Percentiles rank a stretch among this genome's conserved stretches.
Evolutionary conservation across 106 monocot genomes (phyloP).

Genomic region (Xerophyta viscosa): DNA sequence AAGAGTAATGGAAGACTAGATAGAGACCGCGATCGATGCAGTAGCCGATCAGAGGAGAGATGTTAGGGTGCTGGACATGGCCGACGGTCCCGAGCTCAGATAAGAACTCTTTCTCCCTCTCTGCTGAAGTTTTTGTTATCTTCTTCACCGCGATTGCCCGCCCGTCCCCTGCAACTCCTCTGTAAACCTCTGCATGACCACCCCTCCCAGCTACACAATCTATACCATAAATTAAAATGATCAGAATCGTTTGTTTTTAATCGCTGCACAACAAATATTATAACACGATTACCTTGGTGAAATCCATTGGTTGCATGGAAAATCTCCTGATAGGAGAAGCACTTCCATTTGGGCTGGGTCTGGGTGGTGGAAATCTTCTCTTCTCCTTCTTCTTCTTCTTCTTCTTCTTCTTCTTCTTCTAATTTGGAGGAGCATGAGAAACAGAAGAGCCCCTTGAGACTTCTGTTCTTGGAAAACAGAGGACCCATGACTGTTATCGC

Average conservation of each 20-base stretch:
- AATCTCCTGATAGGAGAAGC: slow-evolving; percentile 3
- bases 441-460: slow-evolving; percentile 26
- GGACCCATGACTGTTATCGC: too few species aligned
- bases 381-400: neutral
- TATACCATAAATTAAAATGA: slow-evolving; percentile 6
- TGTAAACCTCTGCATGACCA: slow-evolving; percentile 67
- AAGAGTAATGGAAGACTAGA: neutral
- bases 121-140: neutral
- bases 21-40: neutral
- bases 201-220: slow-evolving; percentile 72
- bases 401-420: neutral
- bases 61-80: slow-evolving; percentile 1
- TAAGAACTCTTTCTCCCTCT: slow-evolving; percentile 1
- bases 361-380: too few species aligned
- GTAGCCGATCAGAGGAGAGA: neutral
- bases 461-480: slow-evolving; percentile 9
- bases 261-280: too few species aligned
- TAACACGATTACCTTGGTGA: slow-evolving; percentile 27
- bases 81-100: neutral
- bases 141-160: slow-evolving; percentile 15
- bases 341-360: slow-evolving; percentile 1
- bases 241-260: too few species aligned
- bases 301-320: slow-evolving; percentile 18
- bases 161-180: slow-evolving; percentile 44
- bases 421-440: too few species aligned